Conservation (phyloP, 1,284 basidiomycete species). For the Stygiomarasmius scandens region DNA sequence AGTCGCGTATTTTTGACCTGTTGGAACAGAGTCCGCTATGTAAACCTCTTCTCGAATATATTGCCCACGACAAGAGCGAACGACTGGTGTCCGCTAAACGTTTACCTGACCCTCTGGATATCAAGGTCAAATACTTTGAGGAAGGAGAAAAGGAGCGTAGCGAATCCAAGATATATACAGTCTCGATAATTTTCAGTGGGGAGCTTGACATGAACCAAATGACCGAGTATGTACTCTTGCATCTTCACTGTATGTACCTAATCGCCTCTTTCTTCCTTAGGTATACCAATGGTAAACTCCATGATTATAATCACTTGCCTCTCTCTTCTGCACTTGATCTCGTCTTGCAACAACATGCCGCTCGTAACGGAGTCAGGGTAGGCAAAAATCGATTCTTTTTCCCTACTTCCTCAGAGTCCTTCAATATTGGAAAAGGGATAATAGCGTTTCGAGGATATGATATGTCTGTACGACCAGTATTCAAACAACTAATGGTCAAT, state of each 20-base stretch:
- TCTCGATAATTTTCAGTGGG: too few species aligned
- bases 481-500: constrained; percentile 72
- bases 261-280: constrained; percentile 34
- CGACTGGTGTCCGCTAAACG: too few species aligned
- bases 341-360: constrained; percentile 60
- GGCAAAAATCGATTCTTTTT: constrained; percentile 67
- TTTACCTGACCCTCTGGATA: too few species aligned
- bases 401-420: constrained; percentile 25
- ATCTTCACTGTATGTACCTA: neutral
- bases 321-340: constrained; percentile 67
- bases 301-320: constrained; percentile 52
- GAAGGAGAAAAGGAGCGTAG: too few species aligned
- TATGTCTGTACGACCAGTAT: constrained; percentile 63
- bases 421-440: constrained; percentile 48
- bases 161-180: too few species aligned
- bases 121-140: too few species aligned
- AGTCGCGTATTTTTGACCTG: too few species aligned
- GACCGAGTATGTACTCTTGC: too few species aligned
- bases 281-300: constrained; percentile 49
- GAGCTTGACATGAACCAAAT: too few species aligned
- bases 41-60: too few species aligned
- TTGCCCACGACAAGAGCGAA: too few species aligned
- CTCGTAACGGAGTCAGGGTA: constrained; percentile 55
- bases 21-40: too few species aligned
- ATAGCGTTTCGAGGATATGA: constrained; percentile 70